phyloP scores from a whole-genome alignment of 768 basidiomycete species.

The Boletus tomentosulus region DNA sequence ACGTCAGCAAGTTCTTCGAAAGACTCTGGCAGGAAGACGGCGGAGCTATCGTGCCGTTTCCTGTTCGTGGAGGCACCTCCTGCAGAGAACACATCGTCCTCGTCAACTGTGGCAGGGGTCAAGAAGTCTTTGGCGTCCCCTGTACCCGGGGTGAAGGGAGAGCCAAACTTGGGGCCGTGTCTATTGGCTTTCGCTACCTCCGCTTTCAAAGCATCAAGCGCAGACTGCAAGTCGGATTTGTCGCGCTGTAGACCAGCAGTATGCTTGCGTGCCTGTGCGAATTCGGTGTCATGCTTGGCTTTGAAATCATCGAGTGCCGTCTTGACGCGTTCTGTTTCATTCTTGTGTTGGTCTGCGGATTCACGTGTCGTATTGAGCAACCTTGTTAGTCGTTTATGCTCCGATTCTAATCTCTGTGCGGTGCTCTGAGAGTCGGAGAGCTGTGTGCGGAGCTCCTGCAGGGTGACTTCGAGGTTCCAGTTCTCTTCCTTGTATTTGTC shows the following conservation, averaged over 20 bases:
- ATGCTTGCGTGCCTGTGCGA: slow-evolving; percentile 85
- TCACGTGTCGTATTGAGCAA: slow-evolving; percentile 71
- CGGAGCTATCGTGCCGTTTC: slow-evolving; percentile 51
- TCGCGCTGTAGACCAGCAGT: slow-evolving; percentile 87
- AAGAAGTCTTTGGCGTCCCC: slow-evolving; percentile 45
- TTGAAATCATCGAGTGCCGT: slow-evolving; percentile 67
- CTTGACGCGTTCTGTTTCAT: slow-evolving; percentile 72
- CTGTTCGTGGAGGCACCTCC: slow-evolving; percentile 62
- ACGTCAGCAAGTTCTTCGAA: slow-evolving; percentile 47
- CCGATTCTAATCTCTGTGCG: slow-evolving; percentile 68
- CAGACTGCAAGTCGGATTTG: slow-evolving; percentile 84
- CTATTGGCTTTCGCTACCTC: slow-evolving; percentile 65
- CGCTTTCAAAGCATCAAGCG: slow-evolving; percentile 70
- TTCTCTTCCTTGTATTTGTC: slow-evolving; percentile 98
- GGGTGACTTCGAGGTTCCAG: slow-evolving; percentile 94
- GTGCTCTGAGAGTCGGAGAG: slow-evolving; percentile 62
- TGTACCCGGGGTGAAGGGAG: slow-evolving; percentile 65
- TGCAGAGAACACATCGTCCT: slow-evolving; percentile 63
- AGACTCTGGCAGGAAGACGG: slow-evolving; percentile 41
- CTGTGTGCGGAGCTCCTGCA: slow-evolving; percentile 81
- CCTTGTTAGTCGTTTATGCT: slow-evolving; percentile 77
- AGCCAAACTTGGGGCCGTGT: slow-evolving; percentile 58
- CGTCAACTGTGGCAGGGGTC: slow-evolving; percentile 53
- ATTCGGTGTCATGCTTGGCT: slow-evolving; percentile 90
- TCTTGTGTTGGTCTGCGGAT: slow-evolving; percentile 78